Evolutionary conservation across 2,329 filamentous ascomycete genomes (phyloP).

Genomic region (Exophiala spinifera): DNA sequence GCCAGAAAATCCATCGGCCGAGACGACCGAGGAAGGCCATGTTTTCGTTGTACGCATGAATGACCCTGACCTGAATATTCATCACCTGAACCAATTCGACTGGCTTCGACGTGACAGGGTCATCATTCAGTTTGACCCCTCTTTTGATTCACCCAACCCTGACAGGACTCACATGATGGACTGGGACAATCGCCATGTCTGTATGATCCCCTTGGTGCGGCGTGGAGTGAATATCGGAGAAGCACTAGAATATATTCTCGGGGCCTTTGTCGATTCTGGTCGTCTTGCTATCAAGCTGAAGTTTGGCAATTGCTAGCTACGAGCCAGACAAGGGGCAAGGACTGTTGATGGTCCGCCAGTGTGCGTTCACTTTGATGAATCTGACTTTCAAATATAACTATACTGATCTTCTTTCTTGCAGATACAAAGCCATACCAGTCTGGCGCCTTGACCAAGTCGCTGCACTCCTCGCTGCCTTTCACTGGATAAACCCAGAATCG

Average conservation of each 20-base stretch:
- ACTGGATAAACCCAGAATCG: conserved; percentile 18
- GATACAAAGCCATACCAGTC: conserved; percentile 8
- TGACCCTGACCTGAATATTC: conserved; percentile 3
- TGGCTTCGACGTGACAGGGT: conserved; percentile 9
- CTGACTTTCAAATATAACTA: not conserved
- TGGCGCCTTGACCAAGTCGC: conserved; percentile 15
- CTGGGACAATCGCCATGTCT: not conserved
- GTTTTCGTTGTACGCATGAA: conserved; percentile 10
- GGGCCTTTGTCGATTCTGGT: conserved; percentile 7
- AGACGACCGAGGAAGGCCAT: not conserved
- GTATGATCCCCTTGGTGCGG: conserved; percentile 5
- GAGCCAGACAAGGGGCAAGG: conserved; percentile 2
- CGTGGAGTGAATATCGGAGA: not conserved
- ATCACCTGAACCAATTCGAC: conserved; percentile 2
- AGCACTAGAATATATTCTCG: conserved; percentile 1
- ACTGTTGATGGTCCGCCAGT: not conserved
- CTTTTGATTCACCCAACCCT: conserved; percentile 1
- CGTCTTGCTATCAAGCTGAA: conserved; percentile 6
- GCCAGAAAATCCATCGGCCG: not conserved
- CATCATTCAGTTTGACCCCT: conserved; percentile 7
- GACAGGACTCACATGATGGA: conserved; percentile 5
- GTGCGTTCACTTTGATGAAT: too few species aligned
- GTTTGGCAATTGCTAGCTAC: conserved; percentile 20
- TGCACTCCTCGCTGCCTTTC: conserved; percentile 12
- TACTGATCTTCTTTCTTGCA: not conserved